phyloP scores from a whole-genome alignment of 2,329 filamentous ascomycete species.

The Fusarium sp. region DNA sequence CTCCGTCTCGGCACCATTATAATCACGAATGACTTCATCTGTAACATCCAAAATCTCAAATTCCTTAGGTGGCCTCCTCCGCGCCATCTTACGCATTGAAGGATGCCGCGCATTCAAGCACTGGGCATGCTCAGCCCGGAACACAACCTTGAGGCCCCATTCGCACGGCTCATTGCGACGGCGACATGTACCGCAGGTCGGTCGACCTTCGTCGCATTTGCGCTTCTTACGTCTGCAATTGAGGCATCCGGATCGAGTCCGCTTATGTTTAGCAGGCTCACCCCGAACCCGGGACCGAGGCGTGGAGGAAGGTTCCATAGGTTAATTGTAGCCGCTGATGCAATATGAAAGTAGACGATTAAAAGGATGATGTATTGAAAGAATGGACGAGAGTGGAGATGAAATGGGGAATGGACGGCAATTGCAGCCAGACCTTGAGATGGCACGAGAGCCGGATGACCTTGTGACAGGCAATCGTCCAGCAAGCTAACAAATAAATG shows the following conservation, averaged over 20 bases:
- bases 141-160: slow-evolving; percentile 56
- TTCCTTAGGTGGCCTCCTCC: slow-evolving; percentile 44
- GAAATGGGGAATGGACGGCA: too few relatives aligned
- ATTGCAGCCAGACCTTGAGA: too few relatives aligned
- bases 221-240: slow-evolving; percentile 56
- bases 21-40: slow-evolving; percentile 54
- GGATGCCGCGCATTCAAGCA: slow-evolving; percentile 51
- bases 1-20: slow-evolving; percentile 47
- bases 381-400: too few relatives aligned
- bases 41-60: slow-evolving; percentile 56
- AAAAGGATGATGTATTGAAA: too few relatives aligned
- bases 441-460: too few relatives aligned
- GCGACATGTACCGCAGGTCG: slow-evolving; percentile 52
- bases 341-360: too few relatives aligned
- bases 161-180: slow-evolving; percentile 51
- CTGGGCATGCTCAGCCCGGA: slow-evolving; percentile 54
- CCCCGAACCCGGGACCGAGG: not conserved
- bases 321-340: slow-evolving; percentile 40
- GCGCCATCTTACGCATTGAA: slow-evolving; percentile 51
- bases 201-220: slow-evolving; percentile 54
- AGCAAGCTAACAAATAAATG: too few relatives aligned
- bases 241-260: slow-evolving; percentile 54
- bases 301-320: slow-evolving; percentile 32
- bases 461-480: too few relatives aligned
- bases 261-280: slow-evolving; percentile 47